phyloP scores from a whole-genome alignment of 768 basidiomycete species.

The Lactarius trivialis region DNA sequence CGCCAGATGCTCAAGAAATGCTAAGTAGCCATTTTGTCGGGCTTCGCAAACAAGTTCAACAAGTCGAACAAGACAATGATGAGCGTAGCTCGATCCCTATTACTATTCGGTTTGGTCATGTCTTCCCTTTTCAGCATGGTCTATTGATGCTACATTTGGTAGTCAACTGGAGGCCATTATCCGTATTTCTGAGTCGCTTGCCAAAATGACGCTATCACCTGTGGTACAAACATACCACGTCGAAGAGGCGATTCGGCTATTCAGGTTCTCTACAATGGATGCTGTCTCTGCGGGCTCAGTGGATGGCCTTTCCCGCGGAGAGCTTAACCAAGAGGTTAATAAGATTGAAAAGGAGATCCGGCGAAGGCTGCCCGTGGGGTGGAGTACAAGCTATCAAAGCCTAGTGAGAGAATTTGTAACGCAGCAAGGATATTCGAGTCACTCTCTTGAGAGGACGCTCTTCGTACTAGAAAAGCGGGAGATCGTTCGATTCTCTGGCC shows the following conservation, averaged over 20 bases:
- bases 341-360: conserved; percentile 84
- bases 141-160: conserved; percentile 6
- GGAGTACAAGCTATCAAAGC: conserved; percentile 95
- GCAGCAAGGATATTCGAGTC: conserved; percentile 83
- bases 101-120: conserved; percentile 72
- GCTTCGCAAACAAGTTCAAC: conserved; percentile 87
- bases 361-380: conserved; percentile 82
- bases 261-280: conserved; percentile 99
- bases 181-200: conserved; percentile 94
- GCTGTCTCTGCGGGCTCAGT: conserved; percentile 92
- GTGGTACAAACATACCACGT: conserved; percentile 90
- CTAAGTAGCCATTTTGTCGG: conserved; percentile 92
- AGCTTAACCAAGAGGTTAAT: conserved; percentile 89
- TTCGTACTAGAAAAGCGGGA: conserved; percentile 94
- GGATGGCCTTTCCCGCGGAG: conserved; percentile 86
- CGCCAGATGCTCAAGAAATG: conserved; percentile 92
- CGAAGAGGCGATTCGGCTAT: conserved; percentile 94
- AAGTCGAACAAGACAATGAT: conserved; percentile 94
- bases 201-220: conserved; percentile 86
- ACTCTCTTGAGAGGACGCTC: conserved; percentile 86
- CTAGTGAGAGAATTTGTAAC: conserved; percentile 90
- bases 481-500: conserved; percentile 82
- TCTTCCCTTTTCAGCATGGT: background rate
- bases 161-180: conserved; percentile 97
- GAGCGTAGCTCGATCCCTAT: conserved; percentile 98